Evolutionary conservation across 176 grass and related monocot species (phyloP), one percentile per base, ranked within the genome.

Genomic region (Paspalum vaginatum): DNA sequence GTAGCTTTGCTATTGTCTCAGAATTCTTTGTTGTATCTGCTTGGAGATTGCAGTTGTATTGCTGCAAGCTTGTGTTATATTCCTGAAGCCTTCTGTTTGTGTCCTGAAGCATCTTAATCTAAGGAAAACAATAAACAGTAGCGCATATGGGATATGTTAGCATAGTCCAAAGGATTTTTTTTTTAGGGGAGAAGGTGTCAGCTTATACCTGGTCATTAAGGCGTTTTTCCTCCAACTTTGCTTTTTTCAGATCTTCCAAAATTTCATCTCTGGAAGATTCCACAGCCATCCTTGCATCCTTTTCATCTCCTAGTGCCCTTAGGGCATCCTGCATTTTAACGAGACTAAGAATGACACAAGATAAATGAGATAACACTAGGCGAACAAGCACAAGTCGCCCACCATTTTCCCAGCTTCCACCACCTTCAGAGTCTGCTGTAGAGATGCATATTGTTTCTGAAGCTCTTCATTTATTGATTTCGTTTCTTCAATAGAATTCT

Each of bases 61-160:
- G 90, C 52, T 99, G 97, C 76, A 99, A 85, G 56, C 93, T 99
- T 62, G 88, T 90, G 63, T 95, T 99, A 71, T 99, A 95, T 42
- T 95, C 92, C 37, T 92, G 90, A 45, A 99, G 81, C 62, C 90
- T 91, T 67, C 86, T 95, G 42, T 89, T 87, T 79, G 89, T 99
- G 47, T 91, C 88, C 68, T 99, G 90, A 50, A 95, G 84, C 87
- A 88, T 95, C 69, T 89, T 91, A 73, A 95, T 81, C 97, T 99
- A 75, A 49, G 65, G 37, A 76, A 20, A 38, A 2, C 5, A 32
- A 80, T 18, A 45, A 79, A 50, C 1, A 43, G 47, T n/a, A 39
- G 40, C 13, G 21, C 57, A 27, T 57, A 45, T 20, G 48, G 67
- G 27, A 44, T 12, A 11, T 16, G 47, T 25, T 9, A 77, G 9